Conservation (phyloP, 164 flowering plant genomes). For the Macadamia tetraphylla region DNA sequence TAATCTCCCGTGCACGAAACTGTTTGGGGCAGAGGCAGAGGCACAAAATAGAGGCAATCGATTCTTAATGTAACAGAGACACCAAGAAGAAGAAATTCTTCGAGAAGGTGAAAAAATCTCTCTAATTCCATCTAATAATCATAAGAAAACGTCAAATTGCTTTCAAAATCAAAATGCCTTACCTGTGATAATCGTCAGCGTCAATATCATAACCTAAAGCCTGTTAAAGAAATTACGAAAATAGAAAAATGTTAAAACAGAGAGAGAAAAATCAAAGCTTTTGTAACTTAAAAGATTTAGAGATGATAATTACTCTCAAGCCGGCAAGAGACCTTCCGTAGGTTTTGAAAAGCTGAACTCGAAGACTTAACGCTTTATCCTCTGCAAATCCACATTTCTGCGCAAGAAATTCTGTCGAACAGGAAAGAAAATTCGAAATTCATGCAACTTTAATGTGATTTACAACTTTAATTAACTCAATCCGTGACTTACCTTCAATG, state of each 20-base stretch:
- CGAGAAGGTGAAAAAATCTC: neutral
- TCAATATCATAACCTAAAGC: conserved; percentile 26
- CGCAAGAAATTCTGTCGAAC: conserved; percentile 55
- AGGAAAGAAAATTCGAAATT: neutral
- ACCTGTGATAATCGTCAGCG: conserved; percentile 36
- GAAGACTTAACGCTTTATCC: conserved; percentile 47
- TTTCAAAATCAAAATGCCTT: neutral
- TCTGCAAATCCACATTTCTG: conserved; percentile 58
- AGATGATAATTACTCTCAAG: conserved; percentile 47
- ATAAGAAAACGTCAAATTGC: no score
- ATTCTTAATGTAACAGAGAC: neutral
- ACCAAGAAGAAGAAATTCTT: neutral
- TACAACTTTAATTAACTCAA: conserved; percentile 17
- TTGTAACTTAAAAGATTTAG: neutral
- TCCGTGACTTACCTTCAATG: conserved; percentile 50
- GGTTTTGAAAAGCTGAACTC: conserved; percentile 66
- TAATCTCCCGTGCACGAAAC: conserved; percentile 91
- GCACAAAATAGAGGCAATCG: neutral
- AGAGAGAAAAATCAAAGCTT: neutral
- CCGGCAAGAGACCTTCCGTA: conserved; percentile 95
- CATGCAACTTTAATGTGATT: neutral
- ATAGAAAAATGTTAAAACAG: neutral
- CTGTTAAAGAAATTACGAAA: conserved; percentile 9
- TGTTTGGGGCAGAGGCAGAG: conserved; percentile 12
- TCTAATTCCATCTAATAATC: neutral